A percentile compares a stretch with the other conserved stretches of the same genome.
These are phyloP conservation scores for Geoglossum glabrum DNA, from an alignment of 495 filamentous ascomycete species.

Conservation along the genomic window DNA sequence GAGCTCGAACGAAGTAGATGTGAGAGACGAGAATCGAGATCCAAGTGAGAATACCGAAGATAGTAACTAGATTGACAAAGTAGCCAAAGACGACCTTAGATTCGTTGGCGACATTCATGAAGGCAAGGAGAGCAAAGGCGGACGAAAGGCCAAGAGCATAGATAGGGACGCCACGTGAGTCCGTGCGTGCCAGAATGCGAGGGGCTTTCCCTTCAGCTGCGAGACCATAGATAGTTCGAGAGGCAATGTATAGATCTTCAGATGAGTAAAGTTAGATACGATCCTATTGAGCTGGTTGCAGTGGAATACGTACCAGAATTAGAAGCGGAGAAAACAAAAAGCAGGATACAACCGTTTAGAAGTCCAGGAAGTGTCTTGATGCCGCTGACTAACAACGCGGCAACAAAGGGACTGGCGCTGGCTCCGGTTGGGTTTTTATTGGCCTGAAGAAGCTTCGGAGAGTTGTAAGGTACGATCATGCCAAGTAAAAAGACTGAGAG, in stretches of 20 bases:
- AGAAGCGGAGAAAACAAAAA: constrained; percentile 61
- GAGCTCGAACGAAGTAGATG: constrained; percentile 57
- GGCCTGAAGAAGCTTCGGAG: constrained; percentile 32
- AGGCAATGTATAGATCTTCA: constrained; percentile 56
- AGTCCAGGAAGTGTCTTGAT: constrained; percentile 34
- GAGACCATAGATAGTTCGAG: constrained; percentile 60
- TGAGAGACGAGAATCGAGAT: constrained; percentile 69
- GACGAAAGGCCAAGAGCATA: constrained; percentile 42
- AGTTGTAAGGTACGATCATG: constrained; percentile 33
- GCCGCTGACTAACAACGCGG: constrained; percentile 32
- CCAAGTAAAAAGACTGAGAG: constrained; percentile 6
- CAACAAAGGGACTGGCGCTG: constrained; percentile 41
- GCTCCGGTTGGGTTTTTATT: constrained; percentile 20
- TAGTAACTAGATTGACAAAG: constrained; percentile 69
- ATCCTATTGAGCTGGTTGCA: constrained; percentile 4
- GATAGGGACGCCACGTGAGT: constrained; percentile 56
- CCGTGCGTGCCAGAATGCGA: constrained; percentile 44
- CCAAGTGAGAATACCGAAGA: constrained; percentile 68
- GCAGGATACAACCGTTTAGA: constrained; percentile 45
- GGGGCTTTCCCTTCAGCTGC: constrained; percentile 62
- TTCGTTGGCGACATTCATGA: constrained; percentile 53
- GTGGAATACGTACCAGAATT: constrained; percentile 28
- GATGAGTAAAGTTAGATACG: constrained; percentile 2
- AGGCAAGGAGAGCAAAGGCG: constrained; percentile 46
- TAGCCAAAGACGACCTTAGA: constrained; percentile 55